Percentiles rank a stretch among this genome's conserved stretches.
Evolutionary conservation across 768 basidiomycete genomes (phyloP).

Genomic region (Lactarius deliciosus): DNA sequence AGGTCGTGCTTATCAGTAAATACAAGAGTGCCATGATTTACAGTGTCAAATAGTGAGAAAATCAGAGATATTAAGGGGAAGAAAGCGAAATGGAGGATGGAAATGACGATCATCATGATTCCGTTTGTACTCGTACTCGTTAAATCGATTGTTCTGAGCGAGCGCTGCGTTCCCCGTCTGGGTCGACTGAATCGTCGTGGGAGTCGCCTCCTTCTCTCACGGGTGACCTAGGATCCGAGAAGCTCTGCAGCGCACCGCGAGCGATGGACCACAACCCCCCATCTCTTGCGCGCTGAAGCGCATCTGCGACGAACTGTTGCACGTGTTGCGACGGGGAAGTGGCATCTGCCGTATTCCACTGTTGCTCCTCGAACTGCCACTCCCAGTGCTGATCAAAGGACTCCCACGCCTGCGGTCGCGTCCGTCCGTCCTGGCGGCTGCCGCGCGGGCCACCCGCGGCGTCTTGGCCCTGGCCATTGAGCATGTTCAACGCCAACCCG

Average conservation of each 20-base stretch:
- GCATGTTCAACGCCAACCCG: constrained; percentile 40
- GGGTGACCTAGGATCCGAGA: neutral
- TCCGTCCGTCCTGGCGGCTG: constrained; percentile 30
- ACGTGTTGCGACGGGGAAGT: constrained; percentile 39
- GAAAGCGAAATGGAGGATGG: neutral
- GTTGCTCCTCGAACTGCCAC: constrained; percentile 50
- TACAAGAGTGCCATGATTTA: constrained; percentile 23
- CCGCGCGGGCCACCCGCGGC: neutral
- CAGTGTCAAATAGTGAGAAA: constrained; percentile 21
- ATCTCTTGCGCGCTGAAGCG: constrained; percentile 35
- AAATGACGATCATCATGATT: neutral
- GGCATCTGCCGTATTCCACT: constrained; percentile 31
- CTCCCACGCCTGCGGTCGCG: constrained; percentile 59
- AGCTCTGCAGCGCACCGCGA: constrained; percentile 11
- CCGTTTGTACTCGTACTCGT: neutral
- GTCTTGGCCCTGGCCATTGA: constrained; percentile 10
- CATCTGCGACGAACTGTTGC: constrained; percentile 47
- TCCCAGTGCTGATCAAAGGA: constrained; percentile 59
- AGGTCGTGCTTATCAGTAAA: constrained; percentile 6
- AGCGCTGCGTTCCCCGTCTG: neutral
- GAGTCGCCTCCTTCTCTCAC: constrained; percentile 2
- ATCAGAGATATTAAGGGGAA: neutral
- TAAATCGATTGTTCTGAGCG: neutral
- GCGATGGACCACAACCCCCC: constrained; percentile 24
- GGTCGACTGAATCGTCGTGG: neutral